A percentile compares a stretch with the other conserved stretches of the same genome.
Evolutionary conservation across 1,284 basidiomycete species (phyloP).

Genomic region (Puccinia polysora): DNA sequence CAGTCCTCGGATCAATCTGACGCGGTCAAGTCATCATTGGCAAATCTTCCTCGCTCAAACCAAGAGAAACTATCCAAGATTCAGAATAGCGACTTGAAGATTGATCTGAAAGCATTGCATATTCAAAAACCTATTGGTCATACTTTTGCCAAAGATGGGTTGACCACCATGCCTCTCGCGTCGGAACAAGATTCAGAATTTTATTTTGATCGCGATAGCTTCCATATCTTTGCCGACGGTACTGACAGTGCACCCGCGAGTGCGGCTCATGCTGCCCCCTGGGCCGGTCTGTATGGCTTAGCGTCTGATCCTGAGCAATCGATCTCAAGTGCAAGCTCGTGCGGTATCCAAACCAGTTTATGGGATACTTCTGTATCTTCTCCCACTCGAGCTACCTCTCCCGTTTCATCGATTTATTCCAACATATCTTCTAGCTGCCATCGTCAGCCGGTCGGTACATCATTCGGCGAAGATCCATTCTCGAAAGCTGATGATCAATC

Average conservation of each 20-base stretch:
- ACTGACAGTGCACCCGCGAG: not conserved
- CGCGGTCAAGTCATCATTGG: not conserved
- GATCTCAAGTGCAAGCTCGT: conserved; percentile 14
- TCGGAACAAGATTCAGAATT: not conserved
- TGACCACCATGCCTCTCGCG: conserved; percentile 14
- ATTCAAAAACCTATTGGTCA: not conserved
- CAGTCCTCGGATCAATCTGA: not conserved
- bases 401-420: conserved; percentile 32
- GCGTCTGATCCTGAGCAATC: conserved; percentile 11
- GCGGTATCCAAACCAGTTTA: conserved; percentile 13
- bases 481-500: not conserved
- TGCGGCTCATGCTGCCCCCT: not conserved
- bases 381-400: conserved; percentile 30
- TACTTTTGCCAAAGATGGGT: conserved; percentile 2
- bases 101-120: not conserved
- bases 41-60: not conserved
- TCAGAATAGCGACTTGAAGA: not conserved
- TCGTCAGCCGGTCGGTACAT: not conserved
- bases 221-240: conserved; percentile 8
- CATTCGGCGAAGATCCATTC: conserved; percentile 5
- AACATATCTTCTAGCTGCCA: not conserved
- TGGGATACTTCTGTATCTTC: conserved; percentile 21
- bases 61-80: not conserved
- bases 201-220: conserved; percentile 4
- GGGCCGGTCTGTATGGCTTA: not conserved